phyloP scores from a whole-genome alignment of 768 basidiomycete genomes.

The Podaxis sp. region DNA sequence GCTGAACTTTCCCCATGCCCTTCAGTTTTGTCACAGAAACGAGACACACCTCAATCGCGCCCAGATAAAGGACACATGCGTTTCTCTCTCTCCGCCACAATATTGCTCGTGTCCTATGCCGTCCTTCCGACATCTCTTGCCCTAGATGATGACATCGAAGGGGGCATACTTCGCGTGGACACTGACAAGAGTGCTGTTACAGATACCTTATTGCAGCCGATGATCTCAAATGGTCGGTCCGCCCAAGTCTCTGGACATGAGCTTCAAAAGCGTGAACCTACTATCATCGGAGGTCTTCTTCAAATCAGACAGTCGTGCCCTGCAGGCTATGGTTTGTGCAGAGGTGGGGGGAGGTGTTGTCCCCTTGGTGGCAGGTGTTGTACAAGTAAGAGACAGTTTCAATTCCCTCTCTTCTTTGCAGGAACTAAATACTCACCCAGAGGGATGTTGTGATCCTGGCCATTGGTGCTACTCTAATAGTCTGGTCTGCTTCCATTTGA shows the following conservation, averaged over 20 bases:
- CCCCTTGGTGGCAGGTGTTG: constrained; percentile 5
- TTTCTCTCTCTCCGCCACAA: background rate
- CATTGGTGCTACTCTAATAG: constrained; percentile 2
- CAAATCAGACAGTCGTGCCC: constrained; percentile 4
- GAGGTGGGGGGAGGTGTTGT: background rate
- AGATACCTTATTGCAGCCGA: background rate
- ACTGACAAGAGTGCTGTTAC: background rate
- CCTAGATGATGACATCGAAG: background rate
- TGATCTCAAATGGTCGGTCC: background rate
- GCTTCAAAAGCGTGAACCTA: background rate
- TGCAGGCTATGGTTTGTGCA: background rate
- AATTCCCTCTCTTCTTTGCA: background rate
- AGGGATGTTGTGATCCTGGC: constrained; percentile 3
- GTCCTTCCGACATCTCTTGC: background rate
- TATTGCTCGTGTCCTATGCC: background rate
- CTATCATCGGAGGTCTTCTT: constrained; percentile 5
- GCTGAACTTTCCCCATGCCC: background rate
- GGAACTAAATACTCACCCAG: background rate
- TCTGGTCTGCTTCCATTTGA: background rate
- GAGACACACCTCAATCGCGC: background rate
- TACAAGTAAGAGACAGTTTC: background rate
- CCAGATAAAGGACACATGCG: constrained; percentile 1
- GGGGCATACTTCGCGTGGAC: background rate
- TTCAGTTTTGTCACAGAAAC: too few species aligned
- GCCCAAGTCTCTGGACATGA: background rate